These are phyloP conservation scores for Carex littledalei DNA, from an alignment of 176 grass and related monocot species.

Conservation along the genomic window DNA sequence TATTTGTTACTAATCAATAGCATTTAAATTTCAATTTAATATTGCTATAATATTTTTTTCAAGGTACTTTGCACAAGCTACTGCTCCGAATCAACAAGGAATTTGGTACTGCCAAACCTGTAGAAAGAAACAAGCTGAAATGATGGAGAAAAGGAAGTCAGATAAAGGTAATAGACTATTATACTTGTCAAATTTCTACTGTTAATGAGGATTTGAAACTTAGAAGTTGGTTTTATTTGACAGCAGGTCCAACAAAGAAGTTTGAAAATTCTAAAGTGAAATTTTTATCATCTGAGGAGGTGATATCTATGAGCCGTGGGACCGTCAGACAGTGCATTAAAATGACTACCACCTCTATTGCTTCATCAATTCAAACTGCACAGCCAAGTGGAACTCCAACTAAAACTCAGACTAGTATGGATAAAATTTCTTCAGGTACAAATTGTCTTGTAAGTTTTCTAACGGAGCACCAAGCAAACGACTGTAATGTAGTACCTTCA, in stretches of 20 bases:
- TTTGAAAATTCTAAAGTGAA: conserved; percentile 13
- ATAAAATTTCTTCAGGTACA: background rate
- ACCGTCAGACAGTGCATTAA: background rate
- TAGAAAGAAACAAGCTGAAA: conserved; percentile 1
- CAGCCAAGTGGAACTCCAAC: background rate
- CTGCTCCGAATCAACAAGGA: background rate
- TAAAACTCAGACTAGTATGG: background rate
- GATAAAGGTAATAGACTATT: background rate
- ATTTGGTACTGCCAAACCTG: conserved; percentile 10
- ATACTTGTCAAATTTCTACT: background rate
- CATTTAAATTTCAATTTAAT: background rate
- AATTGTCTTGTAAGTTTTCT: background rate
- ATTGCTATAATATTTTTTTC: background rate
- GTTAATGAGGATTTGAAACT: background rate
- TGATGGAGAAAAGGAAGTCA: background rate
- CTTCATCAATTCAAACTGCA: background rate
- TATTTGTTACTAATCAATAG: background rate
- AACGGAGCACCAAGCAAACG: background rate
- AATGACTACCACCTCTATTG: background rate
- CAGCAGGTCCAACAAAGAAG: background rate
- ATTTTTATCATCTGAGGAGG: background rate
- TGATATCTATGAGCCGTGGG: background rate
- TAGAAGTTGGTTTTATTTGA: background rate
- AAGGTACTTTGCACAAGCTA: background rate
- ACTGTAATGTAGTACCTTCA: background rate